Evolutionary conservation across 371 early-diverging fungal genomes (phyloP), one percentile per base, ranked within the genome.

Genomic region (Apophysomyces variabilis): DNA sequence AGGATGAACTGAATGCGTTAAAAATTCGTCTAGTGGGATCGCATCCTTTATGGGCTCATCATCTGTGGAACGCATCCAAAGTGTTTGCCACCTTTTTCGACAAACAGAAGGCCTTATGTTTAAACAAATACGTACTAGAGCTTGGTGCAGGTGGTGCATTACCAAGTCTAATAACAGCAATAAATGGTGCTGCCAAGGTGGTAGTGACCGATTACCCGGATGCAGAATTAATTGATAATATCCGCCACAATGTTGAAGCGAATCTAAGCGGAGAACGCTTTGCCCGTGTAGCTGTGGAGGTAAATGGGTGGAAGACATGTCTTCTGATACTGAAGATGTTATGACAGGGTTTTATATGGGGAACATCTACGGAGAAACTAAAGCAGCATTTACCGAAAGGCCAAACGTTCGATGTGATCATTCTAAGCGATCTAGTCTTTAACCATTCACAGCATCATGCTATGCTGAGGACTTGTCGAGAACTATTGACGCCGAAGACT

Each of bases 151-250:
- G 94, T 3, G 96, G 95, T 7, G 93, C 92, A 3, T 71, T 96
- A 13, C 97, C 97, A 1, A 91, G 95, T 39, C 68, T 97, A 12
- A 76, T 95, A 1, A 84, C 92, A 3, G 87, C 90, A 0, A 56
- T 88, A 14, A 91, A 91, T 77, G 90, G 90, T 1, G 96, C 96
- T 1, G 62, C 80, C 39, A 86, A 84, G 70, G 92, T 93, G 1
- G 88, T 95, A 4, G 80, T 92, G 11, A 97, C 97, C 0, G 97
- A 97, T 72, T 97, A 95, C 67, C 97, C 97, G 0, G 96, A 97
- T 56, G 75, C 83, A 35, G 89, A 89, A 21, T 72, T 96, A 9
- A 77, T 96, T 38, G 88, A 89, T 18, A 95, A 91, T 65, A 93
- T 96, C 26, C 73, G 80, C 56, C 75, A 80, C 71, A 95, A 93